A percentile compares a stretch with the other conserved stretches of the same genome.
These are phyloP conservation scores for Talaromyces funiculosus DNA, from an alignment of 2,329 filamentous ascomycete species.

Conservation along the genomic window DNA sequence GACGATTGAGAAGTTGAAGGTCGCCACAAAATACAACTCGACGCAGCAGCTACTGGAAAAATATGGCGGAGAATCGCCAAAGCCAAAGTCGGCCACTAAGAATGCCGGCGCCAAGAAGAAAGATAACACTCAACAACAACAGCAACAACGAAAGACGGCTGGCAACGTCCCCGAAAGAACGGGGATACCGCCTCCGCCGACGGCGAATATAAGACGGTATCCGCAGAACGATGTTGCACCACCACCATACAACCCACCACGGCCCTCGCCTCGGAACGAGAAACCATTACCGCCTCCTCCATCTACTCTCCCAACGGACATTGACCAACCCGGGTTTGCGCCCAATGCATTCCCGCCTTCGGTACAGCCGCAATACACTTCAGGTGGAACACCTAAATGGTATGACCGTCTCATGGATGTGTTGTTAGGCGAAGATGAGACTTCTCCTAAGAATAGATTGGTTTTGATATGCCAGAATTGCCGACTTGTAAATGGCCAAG, in stretches of 20 bases:
- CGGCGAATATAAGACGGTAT: constrained; percentile 54
- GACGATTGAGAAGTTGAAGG: constrained; percentile 91
- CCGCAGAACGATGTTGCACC: constrained; percentile 9
- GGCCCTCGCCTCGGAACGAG: neutral
- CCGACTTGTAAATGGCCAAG: constrained; percentile 88
- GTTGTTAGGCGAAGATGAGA: constrained; percentile 91
- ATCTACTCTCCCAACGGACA: constrained; percentile 10
- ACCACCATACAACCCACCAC: neutral
- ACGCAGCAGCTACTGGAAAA: constrained; percentile 91
- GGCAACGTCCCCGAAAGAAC: constrained; percentile 32
- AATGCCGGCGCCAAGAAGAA: constrained; percentile 20
- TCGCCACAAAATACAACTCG: constrained; percentile 91
- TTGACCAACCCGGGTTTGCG: constrained; percentile 42
- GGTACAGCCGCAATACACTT: constrained; percentile 28
- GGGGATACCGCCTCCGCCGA: constrained; percentile 55
- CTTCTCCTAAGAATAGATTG: constrained; percentile 80
- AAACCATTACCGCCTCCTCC: constrained; percentile 15
- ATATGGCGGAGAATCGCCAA: constrained; percentile 66
- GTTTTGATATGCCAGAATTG: constrained; percentile 79
- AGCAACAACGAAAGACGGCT: neutral
- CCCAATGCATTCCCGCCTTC: constrained; percentile 41
- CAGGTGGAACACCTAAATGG: constrained; percentile 58
- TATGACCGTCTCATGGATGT: constrained; percentile 92
- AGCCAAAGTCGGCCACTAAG: constrained; percentile 8
- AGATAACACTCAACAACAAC: neutral